Conservation (phyloP, 768 basidiomycete species). For the Hebeloma cylindrosporum region DNA sequence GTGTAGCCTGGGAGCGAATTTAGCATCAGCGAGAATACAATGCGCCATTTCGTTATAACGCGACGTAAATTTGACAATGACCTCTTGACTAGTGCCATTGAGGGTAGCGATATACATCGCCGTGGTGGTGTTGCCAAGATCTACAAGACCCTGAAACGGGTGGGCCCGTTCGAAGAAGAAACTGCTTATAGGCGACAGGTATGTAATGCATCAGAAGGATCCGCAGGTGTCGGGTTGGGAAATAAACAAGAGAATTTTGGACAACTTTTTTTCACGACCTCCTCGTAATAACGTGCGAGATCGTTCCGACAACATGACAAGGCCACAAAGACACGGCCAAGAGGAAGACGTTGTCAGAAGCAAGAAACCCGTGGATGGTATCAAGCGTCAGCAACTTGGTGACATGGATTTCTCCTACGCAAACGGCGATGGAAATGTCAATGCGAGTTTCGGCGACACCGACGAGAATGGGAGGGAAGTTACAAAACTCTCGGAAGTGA, state of each 20-base stretch:
- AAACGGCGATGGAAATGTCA: slow-evolving; percentile 15
- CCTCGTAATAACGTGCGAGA: slow-evolving; percentile 14
- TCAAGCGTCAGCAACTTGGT: slow-evolving; percentile 17
- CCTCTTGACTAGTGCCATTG: slow-evolving; percentile 11
- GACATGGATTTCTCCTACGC: slow-evolving; percentile 17
- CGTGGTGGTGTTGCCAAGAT: slow-evolving; percentile 15
- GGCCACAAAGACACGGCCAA: slow-evolving; percentile 18
- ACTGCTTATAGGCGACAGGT: slow-evolving; percentile 12
- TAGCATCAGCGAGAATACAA: slow-evolving; percentile 13
- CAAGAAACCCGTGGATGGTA: slow-evolving; percentile 17
- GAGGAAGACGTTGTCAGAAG: slow-evolving; percentile 15
- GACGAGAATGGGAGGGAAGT: slow-evolving; percentile 19
- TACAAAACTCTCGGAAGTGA: slow-evolving; percentile 11
- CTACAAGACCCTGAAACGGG: slow-evolving; percentile 13
- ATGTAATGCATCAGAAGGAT: slow-evolving; percentile 12
- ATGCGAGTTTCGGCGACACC: slow-evolving; percentile 21
- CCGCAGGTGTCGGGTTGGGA: slow-evolving; percentile 11
- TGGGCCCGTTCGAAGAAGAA: slow-evolving; percentile 15
- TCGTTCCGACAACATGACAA: slow-evolving; percentile 11
- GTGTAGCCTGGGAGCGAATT: slow-evolving; percentile 19
- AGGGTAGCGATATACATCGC: slow-evolving; percentile 21
- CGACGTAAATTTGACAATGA: slow-evolving; percentile 24
- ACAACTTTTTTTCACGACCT: slow-evolving; percentile 4
- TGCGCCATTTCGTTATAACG: slow-evolving; percentile 21
- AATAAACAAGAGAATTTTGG: slow-evolving; percentile 9